Evolutionary conservation across 1,139 yeast species (phyloP).

Genomic region (Kodamaea derodonti): DNA sequence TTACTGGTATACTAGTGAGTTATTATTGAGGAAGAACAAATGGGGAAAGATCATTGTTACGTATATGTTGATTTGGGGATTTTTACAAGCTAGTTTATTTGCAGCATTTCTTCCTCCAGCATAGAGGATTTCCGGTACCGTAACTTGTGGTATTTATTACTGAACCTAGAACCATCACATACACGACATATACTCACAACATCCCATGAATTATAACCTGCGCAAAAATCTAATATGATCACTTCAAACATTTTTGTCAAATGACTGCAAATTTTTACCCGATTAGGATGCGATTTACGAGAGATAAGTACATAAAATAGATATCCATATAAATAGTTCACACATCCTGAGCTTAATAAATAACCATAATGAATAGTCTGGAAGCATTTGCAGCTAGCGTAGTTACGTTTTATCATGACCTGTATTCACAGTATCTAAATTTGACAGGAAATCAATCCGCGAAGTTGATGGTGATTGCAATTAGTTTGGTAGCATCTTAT

Average conservation of each 20-base stretch:
- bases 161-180: no score
- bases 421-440: conserved; percentile 5
- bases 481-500: conserved; percentile 1
- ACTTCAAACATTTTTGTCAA: not conserved
- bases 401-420: conserved; percentile 6
- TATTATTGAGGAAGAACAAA: conserved; percentile 9
- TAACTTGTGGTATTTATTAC: no score
- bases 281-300: conserved; percentile 12
- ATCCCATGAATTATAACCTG: no score
- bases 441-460: conserved; percentile 4
- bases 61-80: conserved; percentile 52
- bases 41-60: conserved; percentile 26
- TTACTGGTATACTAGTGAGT: conserved; percentile 62
- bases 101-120: conserved; percentile 77
- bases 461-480: conserved; percentile 5
- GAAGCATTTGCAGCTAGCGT: conserved; percentile 1
- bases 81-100: conserved; percentile 57
- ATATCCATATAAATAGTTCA: not conserved
- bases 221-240: no score
- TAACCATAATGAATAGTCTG: conserved; percentile 4
- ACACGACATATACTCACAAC: no score
- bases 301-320: conserved; percentile 4
- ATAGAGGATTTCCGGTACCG: conserved; percentile 27
- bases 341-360: no score
- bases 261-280: conserved; percentile 12